phyloP scores from a whole-genome alignment of 306 rosid species.

The Rubus parviflorus region DNA sequence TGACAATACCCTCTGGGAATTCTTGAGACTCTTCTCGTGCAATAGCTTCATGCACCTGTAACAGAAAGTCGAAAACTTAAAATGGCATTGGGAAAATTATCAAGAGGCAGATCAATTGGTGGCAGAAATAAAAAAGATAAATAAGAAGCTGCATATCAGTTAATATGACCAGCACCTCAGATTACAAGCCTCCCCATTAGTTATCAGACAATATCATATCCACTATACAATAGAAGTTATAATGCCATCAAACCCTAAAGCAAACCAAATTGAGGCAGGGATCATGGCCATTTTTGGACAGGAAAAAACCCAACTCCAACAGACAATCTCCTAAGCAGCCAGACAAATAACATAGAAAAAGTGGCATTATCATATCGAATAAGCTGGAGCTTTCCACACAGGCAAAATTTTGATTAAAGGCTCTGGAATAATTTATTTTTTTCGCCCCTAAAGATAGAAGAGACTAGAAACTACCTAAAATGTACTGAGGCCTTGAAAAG shows the following conservation, averaged over 20 bases:
- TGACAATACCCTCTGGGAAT: constrained; percentile 72
- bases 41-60: constrained; percentile 80
- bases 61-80: constrained; percentile 20
- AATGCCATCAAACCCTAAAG: neutral
- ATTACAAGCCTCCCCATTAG: neutral
- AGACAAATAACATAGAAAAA: too few species aligned
- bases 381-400: too few species aligned
- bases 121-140: neutral
- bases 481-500: neutral
- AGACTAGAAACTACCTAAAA: neutral
- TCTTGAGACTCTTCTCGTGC: constrained; percentile 79
- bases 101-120: constrained; percentile 5
- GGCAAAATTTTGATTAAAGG: neutral
- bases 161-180: neutral
- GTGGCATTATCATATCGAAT: too few species aligned
- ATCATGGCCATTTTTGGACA: neutral
- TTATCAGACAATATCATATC: neutral
- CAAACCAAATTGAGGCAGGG: neutral
- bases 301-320: neutral
- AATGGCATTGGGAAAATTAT: neutral
- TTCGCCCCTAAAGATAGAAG: neutral
- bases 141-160: neutral
- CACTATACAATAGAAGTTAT: neutral
- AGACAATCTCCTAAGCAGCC: neutral
- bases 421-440: neutral